Evolutionary conservation across 495 filamentous ascomycete species (phyloP).

Genomic region (Schizothecium vesticola): DNA sequence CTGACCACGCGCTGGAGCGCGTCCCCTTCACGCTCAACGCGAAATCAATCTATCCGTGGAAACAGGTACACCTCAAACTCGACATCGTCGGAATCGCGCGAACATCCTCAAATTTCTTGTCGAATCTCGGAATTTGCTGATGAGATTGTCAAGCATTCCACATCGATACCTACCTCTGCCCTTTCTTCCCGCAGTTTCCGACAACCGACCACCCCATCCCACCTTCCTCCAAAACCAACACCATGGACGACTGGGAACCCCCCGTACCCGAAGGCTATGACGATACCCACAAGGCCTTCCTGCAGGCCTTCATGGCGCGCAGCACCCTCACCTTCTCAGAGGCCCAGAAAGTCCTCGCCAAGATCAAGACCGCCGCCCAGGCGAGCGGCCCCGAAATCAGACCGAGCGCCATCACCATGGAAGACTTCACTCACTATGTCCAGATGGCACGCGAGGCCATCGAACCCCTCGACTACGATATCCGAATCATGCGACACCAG

Average conservation of each 20-base stretch:
- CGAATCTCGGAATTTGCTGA: not conserved
- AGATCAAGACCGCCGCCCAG: slow-evolving; percentile 56
- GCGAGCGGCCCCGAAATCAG: slow-evolving; percentile 13
- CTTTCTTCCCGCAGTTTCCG: not conserved
- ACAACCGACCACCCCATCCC: not conserved
- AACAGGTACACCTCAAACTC: not conserved
- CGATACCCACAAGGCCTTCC: slow-evolving; percentile 82
- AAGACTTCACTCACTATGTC: slow-evolving; percentile 65
- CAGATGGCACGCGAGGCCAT: slow-evolving; percentile 63
- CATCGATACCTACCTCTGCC: not conserved
- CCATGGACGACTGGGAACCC: not conserved
- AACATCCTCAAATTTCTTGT: not conserved
- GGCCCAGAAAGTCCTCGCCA: slow-evolving; percentile 66
- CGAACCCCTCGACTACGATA: slow-evolving; percentile 79
- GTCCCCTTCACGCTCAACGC: not conserved
- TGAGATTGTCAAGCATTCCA: not conserved
- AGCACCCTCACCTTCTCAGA: slow-evolving; percentile 70
- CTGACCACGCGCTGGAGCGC: not conserved
- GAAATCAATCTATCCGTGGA: not conserved
- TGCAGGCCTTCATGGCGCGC: slow-evolving; percentile 81
- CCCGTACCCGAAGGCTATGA: slow-evolving; percentile 23
- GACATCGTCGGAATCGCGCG: not conserved
- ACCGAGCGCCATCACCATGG: slow-evolving; percentile 56
- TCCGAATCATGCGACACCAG: slow-evolving; percentile 67
- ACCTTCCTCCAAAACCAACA: not conserved